Evolutionary conservation across 2,329 filamentous ascomycete species (phyloP), one percentile per base, ranked within the genome.

Genomic region (Fusarium praegraminearum): DNA sequence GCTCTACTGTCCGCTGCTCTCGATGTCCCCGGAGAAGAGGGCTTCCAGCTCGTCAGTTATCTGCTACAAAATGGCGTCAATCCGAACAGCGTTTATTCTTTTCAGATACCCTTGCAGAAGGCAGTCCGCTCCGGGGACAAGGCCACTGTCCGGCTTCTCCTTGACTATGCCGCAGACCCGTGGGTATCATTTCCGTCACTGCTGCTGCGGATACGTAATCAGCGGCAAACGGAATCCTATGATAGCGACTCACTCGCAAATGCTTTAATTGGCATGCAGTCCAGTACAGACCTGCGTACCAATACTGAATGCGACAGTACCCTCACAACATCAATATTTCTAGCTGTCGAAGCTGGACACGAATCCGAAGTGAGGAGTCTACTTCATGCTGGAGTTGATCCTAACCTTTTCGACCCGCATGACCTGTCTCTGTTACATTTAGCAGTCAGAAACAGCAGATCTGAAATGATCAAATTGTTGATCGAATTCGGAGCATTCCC

Each of bases 171-270:
- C 6, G 28, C 51, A 16, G 3, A 54, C 18, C 38, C 20, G 3
- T 44, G 16, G 7, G 5, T 3, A 8, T 20, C 38, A 4, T 45
- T 54, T 20, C 51, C 28, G 18, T 12, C 2, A 0, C 1, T 54
- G 3, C 15, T n/a, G 0, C 1, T 54, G 3, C 15, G 24, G 0
- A 11, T 6, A 1, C 5, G 1, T 7, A 3, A 2, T 13, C 12
- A 2, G 1, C n/a, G 11, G 4, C 26, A 26, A 15, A 12, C 8
- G 2, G 28, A 32, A 3, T 15, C 22, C 4, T 26, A 16, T 6
- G 20, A 26, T 3, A 45, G 4, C 2, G 11, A 33, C 0, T 11
- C 12, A 18, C 20, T 54, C n/a, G 16, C 51, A n/a, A 5, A 53
- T 3, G 16, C 4, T 4, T 8, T 53, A 16, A 2, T 43, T 13